Conservation (phyloP, 352 stramenopile species). For the Aphanomyces stellatus region DNA sequence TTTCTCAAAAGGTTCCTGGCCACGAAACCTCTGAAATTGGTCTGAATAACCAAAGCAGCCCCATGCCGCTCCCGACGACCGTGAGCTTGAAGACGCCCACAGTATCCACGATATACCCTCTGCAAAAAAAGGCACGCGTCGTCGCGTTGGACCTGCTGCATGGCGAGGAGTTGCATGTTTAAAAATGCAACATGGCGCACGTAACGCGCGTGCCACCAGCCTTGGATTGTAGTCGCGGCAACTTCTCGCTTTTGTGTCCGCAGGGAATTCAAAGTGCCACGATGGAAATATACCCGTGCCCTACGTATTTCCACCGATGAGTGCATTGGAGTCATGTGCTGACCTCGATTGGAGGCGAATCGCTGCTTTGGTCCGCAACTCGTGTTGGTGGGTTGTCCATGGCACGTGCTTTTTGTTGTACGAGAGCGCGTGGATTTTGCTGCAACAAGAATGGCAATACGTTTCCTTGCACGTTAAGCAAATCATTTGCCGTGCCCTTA, state of each 20-base stretch:
- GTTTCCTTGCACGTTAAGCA: conserved; percentile 35
- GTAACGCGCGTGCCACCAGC: conserved; percentile 29
- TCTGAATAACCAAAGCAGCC: conserved; percentile 35
- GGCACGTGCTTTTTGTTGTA: not conserved
- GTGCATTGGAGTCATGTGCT: too few species aligned
- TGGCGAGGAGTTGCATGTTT: conserved; percentile 20
- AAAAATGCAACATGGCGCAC: not conserved
- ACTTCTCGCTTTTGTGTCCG: conserved; percentile 7
- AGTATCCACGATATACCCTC: conserved; percentile 26
- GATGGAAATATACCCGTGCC: conserved; percentile 31
- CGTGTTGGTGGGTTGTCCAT: not conserved
- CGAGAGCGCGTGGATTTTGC: conserved; percentile 19
- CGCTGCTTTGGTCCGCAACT: conserved; percentile 26
- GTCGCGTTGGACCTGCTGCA: conserved; percentile 10
- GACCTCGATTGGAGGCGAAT: conserved; percentile 35
- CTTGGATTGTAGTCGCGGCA: conserved; percentile 34
- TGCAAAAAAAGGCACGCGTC: conserved; percentile 28
- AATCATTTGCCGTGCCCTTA: conserved; percentile 28
- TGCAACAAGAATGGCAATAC: conserved; percentile 43
- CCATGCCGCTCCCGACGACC: conserved; percentile 15
- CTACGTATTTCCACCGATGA: not conserved
- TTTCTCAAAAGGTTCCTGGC: not conserved
- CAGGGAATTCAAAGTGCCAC: conserved; percentile 27
- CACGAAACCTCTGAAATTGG: conserved; percentile 20
- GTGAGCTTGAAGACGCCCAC: conserved; percentile 21